These are phyloP conservation scores for Musa schizocarpa DNA, from an alignment of 176 grass and related monocot species.

Conservation along the genomic window DNA sequence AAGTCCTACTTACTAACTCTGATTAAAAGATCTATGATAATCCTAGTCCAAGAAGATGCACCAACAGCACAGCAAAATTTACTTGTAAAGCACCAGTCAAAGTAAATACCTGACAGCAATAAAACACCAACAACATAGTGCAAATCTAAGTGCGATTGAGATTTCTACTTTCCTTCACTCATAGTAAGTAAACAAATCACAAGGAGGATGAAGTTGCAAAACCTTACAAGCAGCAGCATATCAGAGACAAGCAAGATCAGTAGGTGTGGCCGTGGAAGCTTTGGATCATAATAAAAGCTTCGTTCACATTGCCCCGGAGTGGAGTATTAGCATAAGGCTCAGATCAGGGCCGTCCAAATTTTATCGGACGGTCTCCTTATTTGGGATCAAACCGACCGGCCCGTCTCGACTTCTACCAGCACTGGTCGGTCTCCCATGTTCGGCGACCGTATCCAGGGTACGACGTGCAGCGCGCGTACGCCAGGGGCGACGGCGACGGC, in stretches of 20 bases:
- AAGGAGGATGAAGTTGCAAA: not conserved
- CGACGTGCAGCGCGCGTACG: constrained; percentile 26
- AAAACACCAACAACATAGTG: not conserved
- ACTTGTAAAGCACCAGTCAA: not conserved
- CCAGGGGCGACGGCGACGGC: not conserved
- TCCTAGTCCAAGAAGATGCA: not conserved
- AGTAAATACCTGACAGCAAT: not conserved
- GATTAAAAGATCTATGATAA: not conserved
- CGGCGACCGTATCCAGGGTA: constrained; percentile 37
- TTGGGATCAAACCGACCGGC: not conserved
- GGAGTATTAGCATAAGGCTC: not conserved
- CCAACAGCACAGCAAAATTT: not conserved
- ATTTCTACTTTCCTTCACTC: not conserved
- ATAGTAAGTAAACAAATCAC: not conserved
- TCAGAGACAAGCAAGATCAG: not conserved
- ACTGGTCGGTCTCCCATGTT: constrained; percentile 68
- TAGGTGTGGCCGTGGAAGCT: not conserved
- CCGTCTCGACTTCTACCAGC: constrained; percentile 29
- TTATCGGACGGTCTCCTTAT: not conserved
- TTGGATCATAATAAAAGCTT: not conserved
- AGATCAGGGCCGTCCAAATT: not conserved
- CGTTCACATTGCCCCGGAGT: not conserved
- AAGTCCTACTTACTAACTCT: too few relatives aligned
- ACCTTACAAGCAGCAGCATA: constrained; percentile 1
- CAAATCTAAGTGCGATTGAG: not conserved